These are phyloP conservation scores for Gomphus sp. DNA, from an alignment of 1,284 basidiomycete species.

Conservation along the genomic window DNA sequence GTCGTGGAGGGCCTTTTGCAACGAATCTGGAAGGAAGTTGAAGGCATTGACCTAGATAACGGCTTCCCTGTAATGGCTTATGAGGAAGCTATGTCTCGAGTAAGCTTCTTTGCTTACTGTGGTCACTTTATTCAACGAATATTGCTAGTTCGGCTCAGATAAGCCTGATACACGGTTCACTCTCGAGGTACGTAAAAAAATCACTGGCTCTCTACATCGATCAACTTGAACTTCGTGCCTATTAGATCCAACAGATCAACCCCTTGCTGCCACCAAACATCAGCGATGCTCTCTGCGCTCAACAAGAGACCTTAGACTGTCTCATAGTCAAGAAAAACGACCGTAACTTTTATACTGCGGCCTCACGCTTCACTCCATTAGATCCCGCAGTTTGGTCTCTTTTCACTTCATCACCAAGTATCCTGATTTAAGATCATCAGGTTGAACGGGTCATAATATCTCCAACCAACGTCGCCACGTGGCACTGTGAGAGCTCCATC, in stretches of 20 bases:
- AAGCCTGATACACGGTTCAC: constrained; percentile 90
- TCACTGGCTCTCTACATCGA: constrained; percentile 11
- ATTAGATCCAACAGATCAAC: constrained; percentile 45
- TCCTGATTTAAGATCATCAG: constrained; percentile 22
- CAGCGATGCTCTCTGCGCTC: constrained; percentile 23
- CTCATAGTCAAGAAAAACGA: constrained; percentile 30
- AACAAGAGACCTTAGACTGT: constrained; percentile 42
- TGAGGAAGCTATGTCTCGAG: constrained; percentile 74
- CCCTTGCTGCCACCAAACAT: constrained; percentile 31
- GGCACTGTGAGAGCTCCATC: constrained; percentile 32
- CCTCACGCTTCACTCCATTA: background rate
- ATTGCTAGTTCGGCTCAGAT: constrained; percentile 77
- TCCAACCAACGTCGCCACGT: constrained; percentile 31
- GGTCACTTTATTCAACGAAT: constrained; percentile 10
- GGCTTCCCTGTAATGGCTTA: constrained; percentile 78
- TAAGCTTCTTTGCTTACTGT: constrained; percentile 27
- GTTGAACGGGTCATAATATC: constrained; percentile 37
- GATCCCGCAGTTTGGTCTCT: background rate
- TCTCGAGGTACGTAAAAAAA: constrained; percentile 51
- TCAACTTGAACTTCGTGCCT: constrained; percentile 13
- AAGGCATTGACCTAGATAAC: constrained; percentile 49
- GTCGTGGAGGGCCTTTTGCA: constrained; percentile 66
- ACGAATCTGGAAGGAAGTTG: constrained; percentile 60
- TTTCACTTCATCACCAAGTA: background rate
- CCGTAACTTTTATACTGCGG: background rate